Percentiles rank a stretch among this genome's conserved stretches.
These are phyloP conservation scores for Penicillium cataractarum DNA, from an alignment of 495 filamentous ascomycete genomes.

Conservation along the genomic window DNA sequence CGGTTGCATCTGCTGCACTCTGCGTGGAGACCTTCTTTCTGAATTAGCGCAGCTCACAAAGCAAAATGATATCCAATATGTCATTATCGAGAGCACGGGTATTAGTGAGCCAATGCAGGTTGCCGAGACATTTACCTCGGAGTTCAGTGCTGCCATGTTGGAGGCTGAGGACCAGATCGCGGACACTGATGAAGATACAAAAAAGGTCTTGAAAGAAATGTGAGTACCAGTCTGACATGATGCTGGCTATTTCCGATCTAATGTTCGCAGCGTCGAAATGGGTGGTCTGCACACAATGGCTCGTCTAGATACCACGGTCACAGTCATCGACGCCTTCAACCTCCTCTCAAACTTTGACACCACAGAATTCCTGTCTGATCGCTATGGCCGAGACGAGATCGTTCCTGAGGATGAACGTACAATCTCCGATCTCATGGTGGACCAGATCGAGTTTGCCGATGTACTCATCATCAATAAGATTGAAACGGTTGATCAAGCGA, in stretches of 20 bases:
- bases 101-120: slow-evolving; percentile 68
- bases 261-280: slow-evolving; percentile 40
- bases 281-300: slow-evolving; percentile 58
- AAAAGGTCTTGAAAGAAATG: slow-evolving; percentile 44
- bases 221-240: slow-evolving; percentile 14
- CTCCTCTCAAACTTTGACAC: slow-evolving; percentile 61
- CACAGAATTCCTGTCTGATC: slow-evolving; percentile 57
- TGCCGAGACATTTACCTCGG: slow-evolving; percentile 60
- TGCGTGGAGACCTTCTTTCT: slow-evolving; percentile 59
- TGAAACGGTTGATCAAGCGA: slow-evolving; percentile 44
- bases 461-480: slow-evolving; percentile 62
- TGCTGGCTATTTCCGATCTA: not conserved
- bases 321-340: slow-evolving; percentile 62
- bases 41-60: slow-evolving; percentile 56
- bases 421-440: slow-evolving; percentile 62
- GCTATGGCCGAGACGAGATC: slow-evolving; percentile 45
- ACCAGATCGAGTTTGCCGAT: slow-evolving; percentile 66
- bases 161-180: slow-evolving; percentile 37
- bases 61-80: slow-evolving; percentile 55
- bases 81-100: slow-evolving; percentile 62
- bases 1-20: slow-evolving; percentile 64
- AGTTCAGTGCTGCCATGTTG: slow-evolving; percentile 51
- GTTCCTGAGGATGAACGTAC: slow-evolving; percentile 61
- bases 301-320: slow-evolving; percentile 61
- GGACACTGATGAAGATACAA: slow-evolving; percentile 36